Percentiles rank a stretch among this genome's conserved stretches.
Evolutionary conservation across 495 filamentous ascomycete species (phyloP).

Genomic region (Thozetella sp.): DNA sequence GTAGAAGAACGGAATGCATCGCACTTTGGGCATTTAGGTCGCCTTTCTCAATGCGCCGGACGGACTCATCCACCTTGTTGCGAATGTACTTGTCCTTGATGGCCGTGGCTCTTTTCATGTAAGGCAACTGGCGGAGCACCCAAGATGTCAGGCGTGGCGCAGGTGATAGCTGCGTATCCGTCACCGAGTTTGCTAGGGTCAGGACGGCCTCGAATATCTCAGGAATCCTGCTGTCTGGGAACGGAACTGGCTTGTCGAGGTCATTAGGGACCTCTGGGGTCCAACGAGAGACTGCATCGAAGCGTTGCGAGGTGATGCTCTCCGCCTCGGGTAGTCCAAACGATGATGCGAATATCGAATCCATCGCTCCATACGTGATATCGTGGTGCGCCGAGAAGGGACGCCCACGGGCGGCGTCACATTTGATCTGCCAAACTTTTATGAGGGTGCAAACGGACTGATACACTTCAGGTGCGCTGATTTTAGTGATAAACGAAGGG

Average conservation of each 20-base stretch:
- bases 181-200: constrained; percentile 13
- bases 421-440: constrained; percentile 35
- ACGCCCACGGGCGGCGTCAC: constrained; percentile 21
- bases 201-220: constrained; percentile 12
- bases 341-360: constrained; percentile 30
- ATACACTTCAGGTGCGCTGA: constrained; percentile 32
- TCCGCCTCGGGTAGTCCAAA: constrained; percentile 26
- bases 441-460: constrained; percentile 23
- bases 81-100: constrained; percentile 21
- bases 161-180: constrained; percentile 15
- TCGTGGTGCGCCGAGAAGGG: constrained; percentile 36
- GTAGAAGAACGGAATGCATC: constrained; percentile 35
- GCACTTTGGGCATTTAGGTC: constrained; percentile 20
- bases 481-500: constrained; percentile 31
- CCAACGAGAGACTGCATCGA: constrained; percentile 8
- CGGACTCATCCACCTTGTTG: constrained; percentile 16
- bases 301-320: constrained; percentile 12
- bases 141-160: constrained; percentile 13
- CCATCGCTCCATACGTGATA: constrained; percentile 30
- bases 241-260: constrained; percentile 9
- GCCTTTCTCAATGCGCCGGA: constrained; percentile 10
- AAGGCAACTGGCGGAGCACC: constrained; percentile 14
- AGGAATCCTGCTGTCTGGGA: constrained; percentile 16
- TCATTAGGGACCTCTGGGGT: background rate
- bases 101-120: constrained; percentile 13